A percentile compares a stretch with the other conserved stretches of the same genome.
Evolutionary conservation across 441 rosid species (phyloP).

Genomic region (Adansonia gregorii): DNA sequence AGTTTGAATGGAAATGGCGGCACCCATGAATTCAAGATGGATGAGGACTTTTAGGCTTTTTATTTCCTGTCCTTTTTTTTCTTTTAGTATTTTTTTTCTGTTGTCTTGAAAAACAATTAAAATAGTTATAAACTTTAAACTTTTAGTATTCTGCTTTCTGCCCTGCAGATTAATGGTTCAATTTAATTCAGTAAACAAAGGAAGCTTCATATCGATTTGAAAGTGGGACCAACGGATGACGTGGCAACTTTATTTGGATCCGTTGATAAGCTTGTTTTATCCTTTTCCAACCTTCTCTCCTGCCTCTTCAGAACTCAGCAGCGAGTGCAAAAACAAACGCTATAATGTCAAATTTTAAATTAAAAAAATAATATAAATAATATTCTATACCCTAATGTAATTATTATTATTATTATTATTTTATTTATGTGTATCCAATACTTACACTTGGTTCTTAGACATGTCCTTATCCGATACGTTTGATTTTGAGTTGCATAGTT

Average conservation of each 20-base stretch:
- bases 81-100: background rate
- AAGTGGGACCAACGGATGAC: background rate
- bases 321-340: no score
- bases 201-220: background rate
- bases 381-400: no score
- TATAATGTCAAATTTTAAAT: no score
- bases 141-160: background rate
- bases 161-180: background rate
- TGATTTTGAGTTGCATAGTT: no score
- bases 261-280: background rate
- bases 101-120: background rate
- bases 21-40: conserved; percentile 57
- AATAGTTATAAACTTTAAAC: background rate
- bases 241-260: background rate
- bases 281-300: background rate
- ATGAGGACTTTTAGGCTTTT: conserved; percentile 53
- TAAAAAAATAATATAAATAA: no score
- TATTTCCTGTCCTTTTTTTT: no score
- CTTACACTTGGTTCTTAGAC: no score
- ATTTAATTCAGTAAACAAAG: background rate
- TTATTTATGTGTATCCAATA: no score
- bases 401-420: no score
- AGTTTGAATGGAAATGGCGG: conserved; percentile 49
- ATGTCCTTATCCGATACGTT: no score
- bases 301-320: background rate